Evolutionary conservation across 768 basidiomycete genomes (phyloP), one percentile per base, ranked within the genome.

Genomic region (Exidia glandulosa): DNA sequence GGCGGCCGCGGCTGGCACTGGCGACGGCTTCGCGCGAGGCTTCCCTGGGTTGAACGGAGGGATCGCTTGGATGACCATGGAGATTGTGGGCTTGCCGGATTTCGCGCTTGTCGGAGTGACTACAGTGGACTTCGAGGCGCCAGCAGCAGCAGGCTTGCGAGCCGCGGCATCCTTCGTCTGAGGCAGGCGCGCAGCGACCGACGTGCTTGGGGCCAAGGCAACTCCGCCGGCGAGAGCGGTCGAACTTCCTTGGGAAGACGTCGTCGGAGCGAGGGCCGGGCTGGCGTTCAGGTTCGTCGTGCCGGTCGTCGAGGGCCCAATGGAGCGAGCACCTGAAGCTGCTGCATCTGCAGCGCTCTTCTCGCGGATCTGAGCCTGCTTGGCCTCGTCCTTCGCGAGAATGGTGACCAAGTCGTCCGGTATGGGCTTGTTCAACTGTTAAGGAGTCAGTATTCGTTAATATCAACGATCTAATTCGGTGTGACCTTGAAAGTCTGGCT

Each of bases 401-500:
- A 97, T 94, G 2, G 88, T 81, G 19, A 97, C 87, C 57, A 98
- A 81, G 68, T 98, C 95, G 31, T 92, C 90, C 14, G 95, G 94
- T 63, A 98, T 94, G 19, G 91, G 92, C 70, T 93, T 88, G 70
- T 94, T 95, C 56, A 95, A 82, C 91, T 94, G 64, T 31, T 56
- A 14, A 57, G 14, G 50, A 9, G 34, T 56, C 23, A 52, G 32
- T 23, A 60, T 31, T 62, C 54, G 57, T 45, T 34, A 57, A 57
- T 19, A 14, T 59, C 19, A 13, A 56, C 34, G 29, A 59, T 52
- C 29, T 29, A 32, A 13, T 31, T 12, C 6, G 50, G 23, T 13
- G 9, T 52, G 52, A 94, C 94, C 83, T 96, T 95, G 85, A 99
- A 99, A 65, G 74, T 87, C 72, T 90, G 81, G 64, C 91, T 92